Conservation (phyloP, 2,329 filamentous ascomycete genomes). For the Alternaria angustiovoidea region DNA sequence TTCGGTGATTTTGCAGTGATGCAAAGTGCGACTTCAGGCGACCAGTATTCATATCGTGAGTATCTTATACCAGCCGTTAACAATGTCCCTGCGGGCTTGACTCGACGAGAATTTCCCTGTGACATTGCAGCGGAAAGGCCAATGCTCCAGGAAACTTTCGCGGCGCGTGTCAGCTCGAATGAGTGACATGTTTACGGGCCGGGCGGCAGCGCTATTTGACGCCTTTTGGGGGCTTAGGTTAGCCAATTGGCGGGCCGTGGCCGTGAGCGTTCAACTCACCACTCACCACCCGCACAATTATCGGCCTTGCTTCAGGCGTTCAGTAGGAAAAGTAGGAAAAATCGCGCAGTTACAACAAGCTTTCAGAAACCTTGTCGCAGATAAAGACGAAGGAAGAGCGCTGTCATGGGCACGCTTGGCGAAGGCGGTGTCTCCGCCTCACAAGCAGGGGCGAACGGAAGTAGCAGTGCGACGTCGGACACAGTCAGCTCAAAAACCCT, state of each 20-base stretch:
- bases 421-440: neutral
- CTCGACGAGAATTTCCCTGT: neutral
- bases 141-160: conserved; percentile 4
- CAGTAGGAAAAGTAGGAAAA: neutral
- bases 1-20: conserved; percentile 5
- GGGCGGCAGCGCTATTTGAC: conserved; percentile 1
- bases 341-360: neutral
- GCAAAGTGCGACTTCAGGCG: conserved; percentile 4
- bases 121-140: neutral
- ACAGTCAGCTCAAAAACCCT: neutral
- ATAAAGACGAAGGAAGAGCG: neutral
- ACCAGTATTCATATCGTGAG: neutral
- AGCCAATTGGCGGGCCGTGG: neutral
- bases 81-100: neutral
- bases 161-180: neutral
- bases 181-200: conserved; percentile 8
- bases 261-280: neutral
- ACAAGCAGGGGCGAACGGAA: neutral
- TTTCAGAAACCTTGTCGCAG: neutral
- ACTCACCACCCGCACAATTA: neutral
- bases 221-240: neutral
- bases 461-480: neutral
- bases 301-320: neutral
- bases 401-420: neutral
- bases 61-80: neutral